Base-by-base conservation (phyloP, 2,329 filamentous ascomycete genomes). In the Monilinia laxa region DNA sequence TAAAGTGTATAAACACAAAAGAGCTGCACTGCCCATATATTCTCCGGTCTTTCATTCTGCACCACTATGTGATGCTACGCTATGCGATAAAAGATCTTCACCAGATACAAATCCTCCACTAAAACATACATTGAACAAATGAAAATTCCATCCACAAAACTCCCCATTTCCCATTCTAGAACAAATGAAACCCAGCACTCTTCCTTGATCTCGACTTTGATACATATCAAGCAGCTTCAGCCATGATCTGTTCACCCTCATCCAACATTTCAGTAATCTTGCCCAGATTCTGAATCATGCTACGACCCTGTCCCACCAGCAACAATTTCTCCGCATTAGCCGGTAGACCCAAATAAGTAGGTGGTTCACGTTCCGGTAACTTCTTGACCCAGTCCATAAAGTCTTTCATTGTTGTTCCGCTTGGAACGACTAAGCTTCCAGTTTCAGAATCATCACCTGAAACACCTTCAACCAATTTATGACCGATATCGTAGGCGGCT, bases 281-380 rank as follows among this genome's bases (percentile, higher is more conserved):
- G 76, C 89, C 88, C 77, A 98, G 74, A 78, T 97, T 93, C 70
- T 84, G 85, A 73, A 97, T 88, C 85, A 97, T 88, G 74, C 89
- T 91, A 75, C 87, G 86, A 54, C 94, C 96, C 75, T 97, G 88
- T 2, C 92, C 93, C 18, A 97, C 91, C 42, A 99, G 84, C 73
- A 99, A 79, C 76, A 99, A 77, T 80, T 98, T 99, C 87, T 99
- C 95, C 25, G 95, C 95, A 77, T 99, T 97, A 38, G 92, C 92
- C 47, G 95, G 95, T 72, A 99, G 80, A 28, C 95, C 96, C 20
- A 99, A 83, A 76, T 97, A 99, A 0, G 93, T 97, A 5, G 95
- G 95, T 38, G 96, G 96, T 78, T 99, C 95, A 74, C 95, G 88
- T 83, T 99, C 95, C 0, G 95, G 95, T 69, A 99, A 82, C 68